Evolutionary conservation across 495 filamentous ascomycete genomes (phyloP).

Genomic region (Penicillium fimorum): DNA sequence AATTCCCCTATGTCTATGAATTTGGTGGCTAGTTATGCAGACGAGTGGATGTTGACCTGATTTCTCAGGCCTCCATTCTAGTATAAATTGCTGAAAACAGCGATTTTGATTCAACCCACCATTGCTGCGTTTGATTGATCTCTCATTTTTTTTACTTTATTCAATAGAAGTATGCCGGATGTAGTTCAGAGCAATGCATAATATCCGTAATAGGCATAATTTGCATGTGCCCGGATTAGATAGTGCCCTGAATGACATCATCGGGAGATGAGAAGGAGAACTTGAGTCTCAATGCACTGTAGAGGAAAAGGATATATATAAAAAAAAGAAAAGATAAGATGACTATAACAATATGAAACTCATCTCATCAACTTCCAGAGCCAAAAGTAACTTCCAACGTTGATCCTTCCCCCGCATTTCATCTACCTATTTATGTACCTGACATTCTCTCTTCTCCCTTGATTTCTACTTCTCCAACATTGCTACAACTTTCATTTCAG

Average conservation of each 20-base stretch:
- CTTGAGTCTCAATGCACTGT: not conserved
- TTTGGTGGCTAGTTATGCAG: not conserved
- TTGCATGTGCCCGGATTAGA: not conserved
- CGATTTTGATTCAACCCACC: not conserved
- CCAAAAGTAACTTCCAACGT: not conserved
- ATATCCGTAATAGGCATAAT: not conserved
- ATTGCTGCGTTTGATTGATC: not conserved
- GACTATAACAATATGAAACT: not conserved
- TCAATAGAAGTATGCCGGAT: not conserved
- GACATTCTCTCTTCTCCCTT: conserved; percentile 16
- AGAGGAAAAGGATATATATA: not conserved
- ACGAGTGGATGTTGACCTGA: not conserved
- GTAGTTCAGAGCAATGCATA: not conserved
- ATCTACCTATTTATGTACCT: no score
- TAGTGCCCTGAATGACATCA: conserved; percentile 30
- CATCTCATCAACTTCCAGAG: not conserved
- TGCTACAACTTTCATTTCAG: not conserved
- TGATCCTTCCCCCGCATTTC: conserved; percentile 4
- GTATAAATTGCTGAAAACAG: not conserved
- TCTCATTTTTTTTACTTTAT: not conserved
- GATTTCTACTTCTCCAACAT: not conserved
- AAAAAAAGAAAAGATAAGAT: not conserved
- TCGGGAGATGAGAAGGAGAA: conserved; percentile 3
- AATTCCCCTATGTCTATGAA: not conserved
- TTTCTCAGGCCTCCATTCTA: not conserved